Conservation (phyloP, 2,329 filamentous ascomycete genomes). For the Septoria linicola region DNA sequence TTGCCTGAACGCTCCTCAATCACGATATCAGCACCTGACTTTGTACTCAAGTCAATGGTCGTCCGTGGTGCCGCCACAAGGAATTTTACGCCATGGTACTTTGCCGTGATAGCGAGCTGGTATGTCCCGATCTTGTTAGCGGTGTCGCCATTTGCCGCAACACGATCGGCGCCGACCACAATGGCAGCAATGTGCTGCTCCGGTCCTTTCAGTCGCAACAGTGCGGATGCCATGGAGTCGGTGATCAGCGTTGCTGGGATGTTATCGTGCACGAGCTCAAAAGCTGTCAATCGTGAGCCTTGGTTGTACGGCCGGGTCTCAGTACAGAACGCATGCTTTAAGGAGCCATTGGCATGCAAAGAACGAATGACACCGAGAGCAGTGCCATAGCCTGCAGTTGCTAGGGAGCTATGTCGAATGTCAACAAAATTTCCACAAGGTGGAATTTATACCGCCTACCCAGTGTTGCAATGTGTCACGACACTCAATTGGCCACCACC, state of each 20-base stretch:
- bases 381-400: conserved; percentile 96
- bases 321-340: conserved; percentile 89
- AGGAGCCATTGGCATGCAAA: conserved; percentile 62
- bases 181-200: conserved; percentile 74
- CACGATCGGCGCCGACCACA: conserved; percentile 90
- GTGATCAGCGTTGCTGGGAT: conserved; percentile 92
- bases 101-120: conserved; percentile 83
- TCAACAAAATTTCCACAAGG: conserved; percentile 28
- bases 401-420: conserved; percentile 64
- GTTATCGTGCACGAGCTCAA: conserved; percentile 89
- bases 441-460: conserved; percentile 50
- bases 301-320: conserved; percentile 98
- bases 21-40: conserved; percentile 73
- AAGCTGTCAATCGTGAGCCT: conserved; percentile 89
- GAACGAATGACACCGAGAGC: conserved; percentile 91
- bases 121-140: conserved; percentile 99
- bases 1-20: conserved; percentile 83
- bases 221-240: conserved; percentile 91
- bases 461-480: conserved; percentile 96
- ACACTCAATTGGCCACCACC: conserved; percentile 67
- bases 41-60: conserved; percentile 82
- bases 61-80: conserved; percentile 92
- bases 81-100: conserved; percentile 86
- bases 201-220: conserved; percentile 65
- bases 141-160: conserved; percentile 94